Evolutionary conservation across 176 grass and related monocot species (phyloP).

Genomic region (Carex scoparia): DNA sequence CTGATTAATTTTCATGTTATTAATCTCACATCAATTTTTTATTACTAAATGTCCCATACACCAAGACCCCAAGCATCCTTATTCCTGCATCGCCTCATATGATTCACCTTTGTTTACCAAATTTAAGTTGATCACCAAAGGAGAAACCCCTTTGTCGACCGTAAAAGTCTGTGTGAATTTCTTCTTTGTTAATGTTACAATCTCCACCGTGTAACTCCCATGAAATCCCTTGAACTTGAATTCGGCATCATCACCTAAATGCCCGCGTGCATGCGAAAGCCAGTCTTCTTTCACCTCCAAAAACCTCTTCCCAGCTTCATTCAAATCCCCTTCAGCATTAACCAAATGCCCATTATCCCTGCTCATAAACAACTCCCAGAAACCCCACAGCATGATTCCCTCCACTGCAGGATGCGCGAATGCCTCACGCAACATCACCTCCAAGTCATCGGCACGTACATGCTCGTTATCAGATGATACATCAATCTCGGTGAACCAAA

Average conservation of each 20-base stretch:
- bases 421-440: slow-evolving; percentile 73
- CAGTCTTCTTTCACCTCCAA: slow-evolving; percentile 65
- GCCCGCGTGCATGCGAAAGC: slow-evolving; percentile 52
- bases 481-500: slow-evolving; percentile 97
- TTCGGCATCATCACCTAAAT: slow-evolving; percentile 40
- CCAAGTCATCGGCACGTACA: slow-evolving; percentile 82
- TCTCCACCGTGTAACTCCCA: slow-evolving; percentile 55
- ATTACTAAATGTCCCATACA: background rate
- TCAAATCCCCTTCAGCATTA: slow-evolving; percentile 64
- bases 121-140: slow-evolving; percentile 47
- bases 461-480: slow-evolving; percentile 68
- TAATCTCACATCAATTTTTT: background rate
- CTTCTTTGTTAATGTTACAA: slow-evolving; percentile 32
- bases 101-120: slow-evolving; percentile 13
- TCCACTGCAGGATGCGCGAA: slow-evolving; percentile 80
- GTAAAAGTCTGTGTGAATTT: slow-evolving; percentile 61
- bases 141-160: slow-evolving; percentile 56
- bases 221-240: slow-evolving; percentile 68
- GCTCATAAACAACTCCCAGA: slow-evolving; percentile 93
- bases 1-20: background rate
- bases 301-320: slow-evolving; percentile 51
- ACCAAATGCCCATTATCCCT: slow-evolving; percentile 51
- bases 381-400: slow-evolving; percentile 84
- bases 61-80: background rate
- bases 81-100: slow-evolving; percentile 13